phyloP scores from a whole-genome alignment of 2,329 filamentous ascomycete genomes.

The Cercospora beticola region DNA sequence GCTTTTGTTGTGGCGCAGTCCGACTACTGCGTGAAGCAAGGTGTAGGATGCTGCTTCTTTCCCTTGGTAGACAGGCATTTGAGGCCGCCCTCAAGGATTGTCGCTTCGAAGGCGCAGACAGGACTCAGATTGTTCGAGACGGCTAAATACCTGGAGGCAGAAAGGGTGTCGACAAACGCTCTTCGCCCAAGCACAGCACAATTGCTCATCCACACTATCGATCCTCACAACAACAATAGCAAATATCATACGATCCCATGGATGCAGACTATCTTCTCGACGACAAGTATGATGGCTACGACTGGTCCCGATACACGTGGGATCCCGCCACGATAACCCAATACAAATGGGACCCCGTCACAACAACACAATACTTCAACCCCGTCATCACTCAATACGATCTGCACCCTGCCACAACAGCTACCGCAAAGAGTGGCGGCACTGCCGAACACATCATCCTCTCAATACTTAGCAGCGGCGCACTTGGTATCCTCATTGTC shows the following conservation, averaged over 20 bases:
- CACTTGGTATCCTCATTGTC: background rate
- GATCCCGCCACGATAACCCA: background rate
- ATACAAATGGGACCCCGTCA: background rate
- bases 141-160: too few relatives aligned
- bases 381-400: background rate
- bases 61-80: background rate
- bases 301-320: background rate
- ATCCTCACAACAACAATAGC: background rate
- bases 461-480: background rate
- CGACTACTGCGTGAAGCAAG: background rate
- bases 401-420: background rate
- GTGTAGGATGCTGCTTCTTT: background rate
- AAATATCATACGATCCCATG: background rate
- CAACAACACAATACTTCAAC: background rate
- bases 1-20: too few relatives aligned
- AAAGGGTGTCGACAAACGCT: background rate
- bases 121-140: too few relatives aligned
- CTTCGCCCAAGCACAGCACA: background rate
- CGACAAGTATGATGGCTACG: background rate
- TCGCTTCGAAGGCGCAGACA: too few relatives aligned
- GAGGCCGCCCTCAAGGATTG: background rate
- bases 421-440: background rate
- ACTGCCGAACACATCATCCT: background rate
- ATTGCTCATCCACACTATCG: background rate
- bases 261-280: background rate